Base-by-base conservation (phyloP, 2,329 filamentous ascomycete genomes). In the Scleromitrula shiraiana region DNA sequence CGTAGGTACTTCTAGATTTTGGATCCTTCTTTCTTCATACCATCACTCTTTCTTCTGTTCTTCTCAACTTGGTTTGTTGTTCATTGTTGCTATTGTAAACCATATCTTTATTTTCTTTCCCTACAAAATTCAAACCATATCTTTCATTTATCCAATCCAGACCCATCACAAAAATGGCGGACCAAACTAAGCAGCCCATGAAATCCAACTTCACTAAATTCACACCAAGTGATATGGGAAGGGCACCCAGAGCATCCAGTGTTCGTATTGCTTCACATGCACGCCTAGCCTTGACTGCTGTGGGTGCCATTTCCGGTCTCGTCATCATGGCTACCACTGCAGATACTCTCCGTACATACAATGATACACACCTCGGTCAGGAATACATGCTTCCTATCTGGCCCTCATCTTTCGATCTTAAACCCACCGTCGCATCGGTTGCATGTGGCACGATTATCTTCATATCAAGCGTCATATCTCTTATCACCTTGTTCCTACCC, bases 341-440 rank as follows among this genome's bases (percentile, higher is more conserved):
- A 54, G 70, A 81, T 59, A 69, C 75, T 5, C 64, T 82, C 35
- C 62, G 68, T 24, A 72, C 77, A 30, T 82, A 80, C 65, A 69
- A 77, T 54, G 64, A 65, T 23, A 82, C 79, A 2, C 69, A 73
- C 14, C 57, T 73, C 1, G 59, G 61, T 15, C 65, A 69, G n/a
- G 68, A 71, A 38, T 75, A 68, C 56, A 57, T 73, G 19, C 68
- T 82, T 15, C 68, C 77, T 1, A 59, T 82, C 41, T 83, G 79
- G 79, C 79, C 79, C 0, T 63, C 68, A 12, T 64, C 72, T 24
- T 77, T 82, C 58, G 72, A 82, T 59, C 59, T 78, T 27, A 69
- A 75, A 40, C 78, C 78, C 2, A 77, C 75, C 3, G 64, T 76
- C 24, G 74, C 77, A 7, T 66, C 81, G 22, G 69, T 81, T 15